Evolutionary conservation across 2,329 filamentous ascomycete genomes (phyloP).

Genomic region (Hysterium pulicare): DNA sequence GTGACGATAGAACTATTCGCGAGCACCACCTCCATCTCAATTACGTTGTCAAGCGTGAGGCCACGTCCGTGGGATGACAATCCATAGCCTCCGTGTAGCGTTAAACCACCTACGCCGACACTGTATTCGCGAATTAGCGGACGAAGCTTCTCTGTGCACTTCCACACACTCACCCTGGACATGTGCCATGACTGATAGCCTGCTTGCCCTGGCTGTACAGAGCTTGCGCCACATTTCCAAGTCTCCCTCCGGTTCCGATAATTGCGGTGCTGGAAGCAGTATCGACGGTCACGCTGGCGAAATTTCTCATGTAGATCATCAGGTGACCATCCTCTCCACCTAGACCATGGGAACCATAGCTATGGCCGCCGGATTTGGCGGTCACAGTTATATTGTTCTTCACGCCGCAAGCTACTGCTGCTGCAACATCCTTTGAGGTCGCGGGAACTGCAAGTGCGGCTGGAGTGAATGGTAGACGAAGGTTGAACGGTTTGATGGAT

Average conservation of each 20-base stretch:
- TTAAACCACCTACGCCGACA: slow-evolving; percentile 26
- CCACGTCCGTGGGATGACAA: slow-evolving; percentile 22
- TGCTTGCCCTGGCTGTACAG: slow-evolving; percentile 29
- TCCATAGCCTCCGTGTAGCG: slow-evolving; percentile 27
- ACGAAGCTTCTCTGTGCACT: no score
- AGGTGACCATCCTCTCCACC: slow-evolving; percentile 47
- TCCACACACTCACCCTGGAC: slow-evolving; percentile 48
- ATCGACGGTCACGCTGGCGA: slow-evolving; percentile 43
- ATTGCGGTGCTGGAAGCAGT: slow-evolving; percentile 37
- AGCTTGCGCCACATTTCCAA: slow-evolving; percentile 33
- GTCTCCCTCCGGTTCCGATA: slow-evolving; percentile 46
- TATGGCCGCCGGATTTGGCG: slow-evolving; percentile 60
- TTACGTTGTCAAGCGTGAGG: slow-evolving; percentile 23
- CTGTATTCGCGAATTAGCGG: slow-evolving; percentile 7
- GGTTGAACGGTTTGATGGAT: slow-evolving; percentile 27
- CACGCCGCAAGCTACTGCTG: slow-evolving; percentile 55
- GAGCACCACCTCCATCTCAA: slow-evolving; percentile 29
- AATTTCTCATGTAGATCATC: slow-evolving; percentile 45
- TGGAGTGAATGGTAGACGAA: slow-evolving; percentile 39
- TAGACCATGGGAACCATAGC: slow-evolving; percentile 51
- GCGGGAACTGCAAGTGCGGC: slow-evolving; percentile 55
- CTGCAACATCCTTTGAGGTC: slow-evolving; percentile 50
- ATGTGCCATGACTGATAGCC: slow-evolving; percentile 50
- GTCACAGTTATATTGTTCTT: slow-evolving; percentile 51
- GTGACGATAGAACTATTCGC: slow-evolving; percentile 33